These are phyloP conservation scores for Bidens hawaiensis DNA, from an alignment of 140 eudicot species.

Conservation along the genomic window DNA sequence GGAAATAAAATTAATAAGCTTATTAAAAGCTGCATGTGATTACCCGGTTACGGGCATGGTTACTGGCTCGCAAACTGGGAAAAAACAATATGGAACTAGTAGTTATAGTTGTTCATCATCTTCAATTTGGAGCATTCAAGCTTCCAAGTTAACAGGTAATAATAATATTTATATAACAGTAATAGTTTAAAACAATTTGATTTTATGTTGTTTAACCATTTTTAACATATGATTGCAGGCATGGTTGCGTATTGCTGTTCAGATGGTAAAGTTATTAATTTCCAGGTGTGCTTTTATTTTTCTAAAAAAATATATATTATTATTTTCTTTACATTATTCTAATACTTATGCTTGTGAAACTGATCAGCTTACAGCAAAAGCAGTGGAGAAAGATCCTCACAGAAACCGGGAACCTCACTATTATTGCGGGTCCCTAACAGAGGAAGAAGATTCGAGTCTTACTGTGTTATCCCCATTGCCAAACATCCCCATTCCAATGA, in stretches of 20 bases:
- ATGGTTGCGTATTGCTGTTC: conserved; percentile 89
- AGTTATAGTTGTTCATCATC: conserved; percentile 62
- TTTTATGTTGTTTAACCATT: no score
- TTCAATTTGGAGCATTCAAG: conserved; percentile 78
- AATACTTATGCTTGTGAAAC: background rate
- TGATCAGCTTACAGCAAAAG: conserved; percentile 67
- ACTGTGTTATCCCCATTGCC: conserved; percentile 45
- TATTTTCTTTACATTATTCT: no score
- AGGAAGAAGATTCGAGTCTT: conserved; percentile 56
- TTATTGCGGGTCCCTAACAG: conserved; percentile 71
- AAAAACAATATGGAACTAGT: conserved; percentile 50
- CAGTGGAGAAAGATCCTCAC: conserved; percentile 58
- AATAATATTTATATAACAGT: no score
- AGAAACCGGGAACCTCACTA: conserved; percentile 73
- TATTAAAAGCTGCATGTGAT: conserved; percentile 61
- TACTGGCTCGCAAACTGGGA: conserved; percentile 41
- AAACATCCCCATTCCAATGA: conserved; percentile 44
- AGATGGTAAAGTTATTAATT: conserved; percentile 75
- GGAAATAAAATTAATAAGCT: conserved; percentile 58
- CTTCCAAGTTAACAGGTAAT: conserved; percentile 66
- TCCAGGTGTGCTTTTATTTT: conserved; percentile 67
- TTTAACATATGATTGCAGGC: conserved; percentile 42
- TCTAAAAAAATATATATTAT: no score
- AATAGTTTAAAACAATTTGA: no score
- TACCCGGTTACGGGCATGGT: conserved; percentile 73